Base-by-base conservation (phyloP, 73 alveolate species). In the Strombidium stylifer region DNA sequence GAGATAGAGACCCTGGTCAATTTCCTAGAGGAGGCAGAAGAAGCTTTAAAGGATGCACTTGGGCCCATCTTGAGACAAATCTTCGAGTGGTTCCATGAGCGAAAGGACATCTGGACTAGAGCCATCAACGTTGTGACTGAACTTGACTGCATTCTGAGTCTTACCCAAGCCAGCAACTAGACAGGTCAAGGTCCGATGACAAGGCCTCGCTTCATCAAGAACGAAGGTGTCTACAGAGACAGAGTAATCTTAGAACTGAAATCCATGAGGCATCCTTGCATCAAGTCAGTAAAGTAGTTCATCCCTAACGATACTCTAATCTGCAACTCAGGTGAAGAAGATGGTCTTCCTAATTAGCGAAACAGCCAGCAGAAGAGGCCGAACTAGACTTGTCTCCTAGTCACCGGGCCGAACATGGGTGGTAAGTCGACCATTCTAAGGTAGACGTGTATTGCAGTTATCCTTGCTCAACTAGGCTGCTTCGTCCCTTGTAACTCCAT, bases 331-430 rank as follows among this genome's bases (percentile, higher is more conserved):
- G 16, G 76, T 26, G 11, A 1, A 15, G 2, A 42, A 18, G 30
- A 62, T 11, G 25, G 16, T 52, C 27, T 15, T 52, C 8, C 31
- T n/a, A n/a, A n/a, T n/a, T n/a, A n/a, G n/a, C n/a, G n/a, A n/a
- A n/a, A n/a, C n/a, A n/a, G n/a, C 26, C 42, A n/a, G n/a, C n/a
- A n/a, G n/a, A n/a, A n/a, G n/a, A n/a, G n/a, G n/a, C n/a, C n/a
- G n/a, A 47, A 48, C 39, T 20, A 39, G 19, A 68, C 66, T 26
- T 40, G 54, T 18, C 48, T 80, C 34, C 65, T 89, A 18, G 84
- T 92, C 34, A 92, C 97, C 6, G 98, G 98, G 21, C 98, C 98
- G 24, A 92, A 92, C 52, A 92, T 92, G 98, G 96, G 98, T 10
- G 98, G 98, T 20, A 92, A 92, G 58, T 85, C 96, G 6, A 92